Evolutionary conservation across 441 rosid species (phyloP), one percentile per base, ranked within the genome.

Genomic region (Monsonia emarginata): DNA sequence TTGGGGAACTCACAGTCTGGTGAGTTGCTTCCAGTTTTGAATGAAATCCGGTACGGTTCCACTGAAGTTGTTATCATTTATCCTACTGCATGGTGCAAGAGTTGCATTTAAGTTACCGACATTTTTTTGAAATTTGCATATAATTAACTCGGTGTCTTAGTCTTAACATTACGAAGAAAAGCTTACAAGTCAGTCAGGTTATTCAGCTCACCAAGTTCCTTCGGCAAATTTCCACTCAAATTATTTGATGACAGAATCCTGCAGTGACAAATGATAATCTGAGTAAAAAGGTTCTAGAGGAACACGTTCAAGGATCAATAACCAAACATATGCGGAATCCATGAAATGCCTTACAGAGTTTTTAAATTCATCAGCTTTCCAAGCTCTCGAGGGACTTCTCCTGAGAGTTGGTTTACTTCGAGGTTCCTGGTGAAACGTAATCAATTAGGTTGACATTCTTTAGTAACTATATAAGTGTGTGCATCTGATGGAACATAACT

Each of bases 241-340:
- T 64, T 79, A 74, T 90, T 90, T 75, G 97, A 88, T 24, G 95
- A 86, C 63, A 90, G 79, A 61, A 80, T 46, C 83, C 97, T 90
- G 91, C 71, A 65, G 27, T 21, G 65, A 31, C 26, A 14, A 72
- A 36, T 54, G 22, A 24, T 11, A 54, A 54, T 9, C 59, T 22
- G 4, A 9, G 27, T 22, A 54, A 21, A 64, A 14, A 63, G 10
- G 60, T 65, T 13, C 31, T 34, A 56, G 8, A 18, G 8, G 40
- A 2, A 61, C 18, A 66, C 24, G 31, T 26, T 58, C 0, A 24
- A 54, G 36, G 64, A 77, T 26, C 44, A 34, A 31, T 68, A 48
- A 61, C 22, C 52, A 25, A 60, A 64, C 28, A 73, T 19, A 4
- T 61, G 69, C 44, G 30, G 69, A 71, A 62, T 44, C 19, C 54